A percentile compares a stretch with the other conserved stretches of the same genome.
Evolutionary conservation across 306 rosid species (phyloP).

Genomic region (Crotalaria pallida): DNA sequence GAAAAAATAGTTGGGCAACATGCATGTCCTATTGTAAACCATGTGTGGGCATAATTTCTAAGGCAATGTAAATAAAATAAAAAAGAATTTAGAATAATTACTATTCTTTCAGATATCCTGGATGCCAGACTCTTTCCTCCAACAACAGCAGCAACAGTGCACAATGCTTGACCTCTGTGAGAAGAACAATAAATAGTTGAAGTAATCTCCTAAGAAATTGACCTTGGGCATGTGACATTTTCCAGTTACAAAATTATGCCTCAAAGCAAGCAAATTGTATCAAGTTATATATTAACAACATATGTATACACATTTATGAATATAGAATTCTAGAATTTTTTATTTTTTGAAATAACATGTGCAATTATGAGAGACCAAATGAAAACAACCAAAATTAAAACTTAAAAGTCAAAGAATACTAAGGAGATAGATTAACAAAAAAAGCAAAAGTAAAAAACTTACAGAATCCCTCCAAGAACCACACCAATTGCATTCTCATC

Average conservation of each 20-base stretch:
- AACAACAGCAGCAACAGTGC: constrained; percentile 82
- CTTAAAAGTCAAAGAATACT: no score
- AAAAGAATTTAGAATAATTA: constrained; percentile 28
- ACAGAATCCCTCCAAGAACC: constrained; percentile 94
- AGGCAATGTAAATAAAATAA: neutral
- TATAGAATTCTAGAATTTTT: no score
- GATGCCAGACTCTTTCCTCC: constrained; percentile 97
- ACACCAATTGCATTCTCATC: constrained; percentile 90
- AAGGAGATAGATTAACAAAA: neutral
- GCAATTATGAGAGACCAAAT: neutral
- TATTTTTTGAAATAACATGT: constrained; percentile 8
- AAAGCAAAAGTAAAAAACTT: constrained; percentile 25
- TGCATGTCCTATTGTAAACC: no score
- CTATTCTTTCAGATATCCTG: constrained; percentile 82
- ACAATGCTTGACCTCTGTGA: constrained; percentile 84
- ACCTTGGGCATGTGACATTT: neutral
- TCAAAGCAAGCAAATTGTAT: neutral
- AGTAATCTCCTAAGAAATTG: constrained; percentile 8
- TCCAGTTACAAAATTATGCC: neutral
- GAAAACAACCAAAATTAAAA: neutral
- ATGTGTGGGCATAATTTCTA: neutral
- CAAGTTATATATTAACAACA: neutral
- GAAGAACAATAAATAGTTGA: constrained; percentile 3
- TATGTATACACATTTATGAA: neutral
- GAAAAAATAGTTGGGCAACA: no score